phyloP scores from a whole-genome alignment of 139 green algal species.

The Coelastrella sp. region DNA sequence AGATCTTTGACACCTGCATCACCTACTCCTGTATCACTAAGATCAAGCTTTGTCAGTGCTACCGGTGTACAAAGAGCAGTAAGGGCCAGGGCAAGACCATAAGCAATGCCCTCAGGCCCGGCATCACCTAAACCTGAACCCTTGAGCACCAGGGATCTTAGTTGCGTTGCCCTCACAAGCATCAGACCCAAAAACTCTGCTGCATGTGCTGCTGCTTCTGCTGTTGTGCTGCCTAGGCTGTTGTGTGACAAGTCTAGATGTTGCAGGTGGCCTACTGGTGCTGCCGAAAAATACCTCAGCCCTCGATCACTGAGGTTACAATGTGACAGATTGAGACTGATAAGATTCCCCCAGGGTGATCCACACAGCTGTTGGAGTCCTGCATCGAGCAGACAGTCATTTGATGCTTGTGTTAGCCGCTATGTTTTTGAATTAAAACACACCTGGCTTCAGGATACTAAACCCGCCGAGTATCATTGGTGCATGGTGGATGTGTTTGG shows the following conservation, averaged over 20 bases:
- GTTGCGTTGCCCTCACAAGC: neutral
- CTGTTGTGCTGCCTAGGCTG: neutral
- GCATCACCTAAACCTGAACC: too few species aligned
- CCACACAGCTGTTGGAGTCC: too few species aligned
- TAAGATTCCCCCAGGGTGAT: too few species aligned
- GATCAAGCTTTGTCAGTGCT: neutral
- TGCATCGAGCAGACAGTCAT: too few species aligned
- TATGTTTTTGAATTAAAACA: too few species aligned
- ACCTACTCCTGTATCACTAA: neutral
- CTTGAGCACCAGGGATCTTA: neutral
- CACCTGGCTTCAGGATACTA: too few species aligned
- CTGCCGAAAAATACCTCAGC: neutral
- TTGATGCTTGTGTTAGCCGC: too few species aligned
- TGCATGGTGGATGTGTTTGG: too few species aligned
- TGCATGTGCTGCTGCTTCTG: neutral
- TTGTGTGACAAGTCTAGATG: slow-evolving; percentile 27
- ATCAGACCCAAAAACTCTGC: neutral
- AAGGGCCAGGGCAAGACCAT: too few species aligned
- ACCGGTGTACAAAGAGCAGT: neutral
- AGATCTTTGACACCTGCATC: neutral
- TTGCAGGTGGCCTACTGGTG: slow-evolving; percentile 6
- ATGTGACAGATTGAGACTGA: neutral
- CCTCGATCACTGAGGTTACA: neutral
- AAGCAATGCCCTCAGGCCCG: too few species aligned
- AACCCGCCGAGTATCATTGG: too few species aligned